phyloP scores from a whole-genome alignment of 176 grass and related monocot genomes.

The Avena sativa region DNA sequence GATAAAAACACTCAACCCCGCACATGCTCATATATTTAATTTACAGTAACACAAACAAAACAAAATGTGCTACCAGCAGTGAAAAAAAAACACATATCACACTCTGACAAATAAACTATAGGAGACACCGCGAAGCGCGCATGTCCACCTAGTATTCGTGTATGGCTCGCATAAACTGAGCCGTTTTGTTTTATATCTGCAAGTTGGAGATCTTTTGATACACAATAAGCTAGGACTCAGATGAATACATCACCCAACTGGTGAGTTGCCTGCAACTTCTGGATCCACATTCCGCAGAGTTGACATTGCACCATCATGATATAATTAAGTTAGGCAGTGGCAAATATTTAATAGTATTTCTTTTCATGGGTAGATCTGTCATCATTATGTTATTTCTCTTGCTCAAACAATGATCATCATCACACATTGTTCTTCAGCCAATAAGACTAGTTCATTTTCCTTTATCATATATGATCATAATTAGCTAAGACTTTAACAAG shows the following conservation, averaged over 20 bases:
- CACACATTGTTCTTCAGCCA: neutral
- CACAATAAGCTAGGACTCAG: neutral
- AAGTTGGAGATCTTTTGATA: constrained; percentile 7
- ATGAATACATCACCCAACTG: neutral
- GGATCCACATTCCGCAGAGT: neutral
- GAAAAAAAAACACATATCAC: no score
- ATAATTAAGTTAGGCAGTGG: neutral
- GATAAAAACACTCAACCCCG: no score
- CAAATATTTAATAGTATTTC: neutral
- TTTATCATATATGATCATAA: constrained; percentile 10
- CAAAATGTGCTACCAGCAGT: no score
- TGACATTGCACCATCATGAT: neutral
- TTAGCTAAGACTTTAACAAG: neutral
- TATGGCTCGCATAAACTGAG: neutral
- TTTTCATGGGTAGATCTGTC: constrained; percentile 3
- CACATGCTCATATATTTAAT: no score
- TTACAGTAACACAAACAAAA: no score
- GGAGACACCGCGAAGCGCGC: no score
- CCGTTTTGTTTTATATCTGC: neutral
- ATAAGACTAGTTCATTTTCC: neutral
- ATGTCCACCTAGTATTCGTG: neutral
- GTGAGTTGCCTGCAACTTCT: neutral
- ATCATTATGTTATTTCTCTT: neutral
- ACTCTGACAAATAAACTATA: no score
- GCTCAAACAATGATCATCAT: neutral